Percentiles rank a stretch among this genome's conserved stretches.
These are phyloP conservation scores for Arxiozyma slooffiae DNA, from an alignment of 1,139 yeast species.

Conservation along the genomic window DNA sequence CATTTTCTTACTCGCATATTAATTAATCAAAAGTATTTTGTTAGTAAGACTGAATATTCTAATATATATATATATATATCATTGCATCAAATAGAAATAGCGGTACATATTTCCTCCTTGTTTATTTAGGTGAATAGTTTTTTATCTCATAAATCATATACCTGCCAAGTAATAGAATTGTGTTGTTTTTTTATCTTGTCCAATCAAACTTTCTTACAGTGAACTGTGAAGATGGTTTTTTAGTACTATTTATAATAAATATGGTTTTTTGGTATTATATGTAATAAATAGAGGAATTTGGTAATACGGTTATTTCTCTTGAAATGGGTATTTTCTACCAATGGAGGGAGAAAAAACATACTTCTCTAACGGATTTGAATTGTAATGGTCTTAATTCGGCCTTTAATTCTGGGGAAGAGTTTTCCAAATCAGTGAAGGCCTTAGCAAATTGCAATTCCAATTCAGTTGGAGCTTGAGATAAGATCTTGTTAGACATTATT, in stretches of 20 bases:
- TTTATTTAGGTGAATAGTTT: too few species aligned
- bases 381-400: conserved; percentile 97
- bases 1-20: not conserved
- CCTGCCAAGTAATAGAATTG: not conserved
- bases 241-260: too few species aligned
- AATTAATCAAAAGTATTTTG: not conserved
- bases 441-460: conserved; percentile 99
- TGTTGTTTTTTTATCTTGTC: too few species aligned
- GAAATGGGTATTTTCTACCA: not conserved
- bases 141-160: not conserved
- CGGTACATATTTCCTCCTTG: not conserved
- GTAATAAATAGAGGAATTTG: not conserved
- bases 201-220: not conserved
- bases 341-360: conserved; percentile 26
- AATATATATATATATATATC: not conserved
- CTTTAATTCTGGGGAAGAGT: conserved; percentile 88
- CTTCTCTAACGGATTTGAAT: conserved; percentile 95
- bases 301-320: not conserved
- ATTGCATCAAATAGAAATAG: not conserved
- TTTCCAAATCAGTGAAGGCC: conserved; percentile 95
- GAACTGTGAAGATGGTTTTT: not conserved
- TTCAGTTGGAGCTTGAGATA: conserved; percentile 87
- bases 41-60: not conserved
- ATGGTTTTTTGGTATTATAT: too few species aligned
- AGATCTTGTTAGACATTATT: conserved; percentile 55